Base-by-base conservation (phyloP, 2,329 filamentous ascomycete species). In the Cadophora malorum region DNA sequence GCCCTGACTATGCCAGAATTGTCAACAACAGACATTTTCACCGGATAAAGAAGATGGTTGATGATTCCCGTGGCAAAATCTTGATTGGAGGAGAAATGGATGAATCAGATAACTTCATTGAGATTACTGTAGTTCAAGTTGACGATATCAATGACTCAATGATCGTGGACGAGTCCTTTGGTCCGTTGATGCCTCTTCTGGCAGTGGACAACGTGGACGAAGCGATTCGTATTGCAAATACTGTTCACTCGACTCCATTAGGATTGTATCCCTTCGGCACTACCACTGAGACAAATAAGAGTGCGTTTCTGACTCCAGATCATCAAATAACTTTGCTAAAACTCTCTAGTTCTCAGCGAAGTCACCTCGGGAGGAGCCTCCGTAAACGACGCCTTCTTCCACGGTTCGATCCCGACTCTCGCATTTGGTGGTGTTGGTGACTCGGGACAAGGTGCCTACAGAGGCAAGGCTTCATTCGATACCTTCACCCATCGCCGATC, bases 101-200 rank as follows among this genome's bases (percentile, higher is more conserved):
- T 78, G 90, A 92, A 77, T 83, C 86, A 45, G 86, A 93, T 38
- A 88, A 91, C 61, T 97, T 91, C 80, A 96, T 99, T 74, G 93
- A 95, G 78, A 93, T 94, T 0, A 99, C 96, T 0, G 89, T 95
- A n/a, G 89, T 99, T n/a, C 85, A 93, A 69, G 91, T 97, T 47
- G 85, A 92, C 72, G 89, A 88, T 70, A 78, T 86, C 19, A 86
- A 94, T 60, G 95, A 97, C 80, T 85, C 90, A 8, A 87, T 97
- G 79, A 86, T 97, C 76, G 81, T 82, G 28, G 88, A 97, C 71
- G 96, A 99, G 82, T 93, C 90, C 53, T 99, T 99, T 78, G 96
- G 95, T 7, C 96, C 96, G n/a, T 85, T 97, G 68, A 93, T 97
- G 73, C 90, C 92, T 70, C 88, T 98, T 70, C 82, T 97, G 64